Percentiles rank a stretch among this genome's conserved stretches.
Evolutionary conservation across 495 filamentous ascomycete genomes (phyloP).

Genomic region (Eremomyces bilateralis): DNA sequence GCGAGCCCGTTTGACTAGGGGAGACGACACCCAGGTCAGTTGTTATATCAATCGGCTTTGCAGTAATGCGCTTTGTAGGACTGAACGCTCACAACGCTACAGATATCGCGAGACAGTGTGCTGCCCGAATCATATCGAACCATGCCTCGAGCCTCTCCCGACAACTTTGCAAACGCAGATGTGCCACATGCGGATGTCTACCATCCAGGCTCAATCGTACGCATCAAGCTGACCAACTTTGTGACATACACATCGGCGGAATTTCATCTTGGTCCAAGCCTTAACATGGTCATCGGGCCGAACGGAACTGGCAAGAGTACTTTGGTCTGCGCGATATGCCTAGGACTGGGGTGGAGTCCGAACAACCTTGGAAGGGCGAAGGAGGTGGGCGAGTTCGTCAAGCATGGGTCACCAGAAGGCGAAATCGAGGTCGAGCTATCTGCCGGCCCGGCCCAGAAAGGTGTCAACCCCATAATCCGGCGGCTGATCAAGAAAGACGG

Average conservation of each 20-base stretch:
- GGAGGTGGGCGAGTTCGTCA: constrained; percentile 74
- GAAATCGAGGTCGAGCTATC: constrained; percentile 75
- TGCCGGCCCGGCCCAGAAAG: constrained; percentile 24
- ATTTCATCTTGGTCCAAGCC: constrained; percentile 69
- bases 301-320: constrained; percentile 98
- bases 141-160: constrained; percentile 6
- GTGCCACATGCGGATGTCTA: constrained; percentile 11
- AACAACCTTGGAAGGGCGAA: constrained; percentile 72
- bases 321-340: constrained; percentile 87
- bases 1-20: too few relatives aligned
- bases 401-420: constrained; percentile 60
- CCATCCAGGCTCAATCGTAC: constrained; percentile 74
- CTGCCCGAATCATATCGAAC: constrained; percentile 6
- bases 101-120: too few relatives aligned
- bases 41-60: too few relatives aligned
- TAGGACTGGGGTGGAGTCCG: constrained; percentile 68
- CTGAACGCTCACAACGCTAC: too few relatives aligned
- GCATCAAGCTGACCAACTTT: constrained; percentile 75
- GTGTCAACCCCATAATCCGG: constrained; percentile 46
- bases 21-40: too few relatives aligned
- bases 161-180: constrained; percentile 5
- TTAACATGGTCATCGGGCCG: constrained; percentile 98
- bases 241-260: constrained; percentile 85
- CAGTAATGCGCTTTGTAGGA: too few relatives aligned
- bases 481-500: constrained; percentile 60